A percentile compares a stretch with the other conserved stretches of the same genome.
phyloP scores from a whole-genome alignment of 2,329 filamentous ascomycete genomes.

The Scedosporium boydii region DNA sequence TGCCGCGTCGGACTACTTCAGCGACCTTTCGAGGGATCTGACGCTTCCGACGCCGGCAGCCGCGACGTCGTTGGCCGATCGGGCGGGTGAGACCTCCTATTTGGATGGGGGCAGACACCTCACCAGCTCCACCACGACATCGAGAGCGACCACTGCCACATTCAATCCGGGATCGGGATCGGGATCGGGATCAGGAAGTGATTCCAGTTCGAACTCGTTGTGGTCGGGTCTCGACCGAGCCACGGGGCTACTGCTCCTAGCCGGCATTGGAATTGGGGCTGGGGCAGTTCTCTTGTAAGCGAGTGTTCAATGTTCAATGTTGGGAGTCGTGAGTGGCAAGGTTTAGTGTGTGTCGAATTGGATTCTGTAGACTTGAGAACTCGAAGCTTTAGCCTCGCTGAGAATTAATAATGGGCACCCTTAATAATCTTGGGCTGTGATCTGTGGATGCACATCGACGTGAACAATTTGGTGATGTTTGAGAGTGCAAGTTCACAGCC shows the following conservation, averaged over 20 bases:
- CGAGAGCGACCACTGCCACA: background rate
- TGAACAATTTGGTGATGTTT: too few species aligned
- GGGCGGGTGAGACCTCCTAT: conserved; percentile 14
- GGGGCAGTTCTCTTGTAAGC: background rate
- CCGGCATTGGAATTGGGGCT: background rate
- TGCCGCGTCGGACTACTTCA: background rate
- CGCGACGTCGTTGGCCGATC: conserved; percentile 13
- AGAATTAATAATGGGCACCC: too few species aligned
- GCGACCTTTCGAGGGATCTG: conserved; percentile 10
- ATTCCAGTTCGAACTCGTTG: background rate
- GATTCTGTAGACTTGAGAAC: too few species aligned
- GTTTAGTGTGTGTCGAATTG: too few species aligned
- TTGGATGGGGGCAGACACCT: background rate
- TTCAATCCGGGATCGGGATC: background rate
- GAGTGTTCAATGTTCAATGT: background rate
- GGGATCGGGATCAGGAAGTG: background rate
- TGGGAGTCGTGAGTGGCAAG: background rate
- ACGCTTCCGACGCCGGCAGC: conserved; percentile 13
- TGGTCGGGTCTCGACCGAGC: background rate
- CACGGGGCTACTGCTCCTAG: background rate
- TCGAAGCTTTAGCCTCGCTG: too few species aligned
- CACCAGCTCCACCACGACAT: background rate
- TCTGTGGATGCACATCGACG: too few species aligned
- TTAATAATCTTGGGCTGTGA: background rate
- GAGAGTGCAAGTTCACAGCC: background rate